Conservation (phyloP, 257 asterid genomes). For the Scutellaria baicalensis region DNA sequence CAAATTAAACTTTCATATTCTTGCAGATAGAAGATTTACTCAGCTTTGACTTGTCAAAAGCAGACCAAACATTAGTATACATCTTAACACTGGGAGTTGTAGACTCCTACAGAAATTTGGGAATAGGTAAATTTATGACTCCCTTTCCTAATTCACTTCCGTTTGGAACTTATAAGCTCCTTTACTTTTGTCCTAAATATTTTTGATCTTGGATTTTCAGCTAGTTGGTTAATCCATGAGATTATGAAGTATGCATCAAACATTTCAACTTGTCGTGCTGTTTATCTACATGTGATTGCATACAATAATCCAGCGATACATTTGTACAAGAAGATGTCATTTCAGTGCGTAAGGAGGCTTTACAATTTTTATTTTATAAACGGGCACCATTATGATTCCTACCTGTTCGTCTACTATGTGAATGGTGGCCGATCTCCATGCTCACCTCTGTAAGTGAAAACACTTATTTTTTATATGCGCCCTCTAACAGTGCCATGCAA, state of each 20-base stretch:
- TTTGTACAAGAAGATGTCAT: conserved; percentile 83
- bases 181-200: conserved; percentile 14
- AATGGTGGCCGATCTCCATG: conserved; percentile 96
- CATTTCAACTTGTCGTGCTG: conserved; percentile 71
- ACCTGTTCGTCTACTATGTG: conserved; percentile 87
- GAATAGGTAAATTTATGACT: conserved; percentile 57
- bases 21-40: conserved; percentile 76
- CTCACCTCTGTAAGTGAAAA: conserved; percentile 79
- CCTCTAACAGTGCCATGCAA: neutral
- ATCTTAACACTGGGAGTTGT: conserved; percentile 90
- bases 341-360: conserved; percentile 71
- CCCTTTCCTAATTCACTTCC: neutral
- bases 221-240: conserved; percentile 71
- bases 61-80: conserved; percentile 72
- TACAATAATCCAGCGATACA: conserved; percentile 88
- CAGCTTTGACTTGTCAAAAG: conserved; percentile 55
- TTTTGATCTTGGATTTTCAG: conserved; percentile 46
- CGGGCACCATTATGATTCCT: conserved; percentile 81
- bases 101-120: conserved; percentile 78
- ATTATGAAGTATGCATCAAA: conserved; percentile 71
- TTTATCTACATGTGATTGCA: conserved; percentile 92
- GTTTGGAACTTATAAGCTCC: neutral
- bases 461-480: neutral
- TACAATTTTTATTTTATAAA: conserved; percentile 70
- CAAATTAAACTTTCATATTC: conserved; percentile 5